Evolutionary conservation across 805 yeast species (phyloP).

Genomic region (Teunomyces barrocoloradensis): DNA sequence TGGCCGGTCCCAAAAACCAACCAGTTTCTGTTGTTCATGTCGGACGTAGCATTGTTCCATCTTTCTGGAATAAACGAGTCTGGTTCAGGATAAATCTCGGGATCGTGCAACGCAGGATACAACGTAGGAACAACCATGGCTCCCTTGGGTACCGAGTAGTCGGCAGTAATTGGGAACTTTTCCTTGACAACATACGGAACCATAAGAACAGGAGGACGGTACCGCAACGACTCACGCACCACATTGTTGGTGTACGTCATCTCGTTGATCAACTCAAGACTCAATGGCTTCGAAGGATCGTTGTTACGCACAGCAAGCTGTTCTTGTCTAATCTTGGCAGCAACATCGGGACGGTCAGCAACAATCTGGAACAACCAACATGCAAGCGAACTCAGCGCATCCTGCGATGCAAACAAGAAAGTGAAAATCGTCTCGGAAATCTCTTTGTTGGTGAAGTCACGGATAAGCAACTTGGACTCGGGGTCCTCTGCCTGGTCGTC

Average conservation of each 20-base stretch:
- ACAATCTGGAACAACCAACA: slow-evolving; percentile 98
- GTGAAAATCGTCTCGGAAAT: slow-evolving; percentile 97
- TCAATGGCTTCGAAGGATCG: slow-evolving; percentile 61
- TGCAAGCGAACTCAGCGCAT: slow-evolving; percentile 94
- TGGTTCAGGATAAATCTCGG: slow-evolving; percentile 93
- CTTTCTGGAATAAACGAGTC: slow-evolving; percentile 95
- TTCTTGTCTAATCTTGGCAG: slow-evolving; percentile 84
- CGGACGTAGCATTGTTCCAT: slow-evolving; percentile 84
- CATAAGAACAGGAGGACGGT: slow-evolving; percentile 97
- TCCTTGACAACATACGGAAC: slow-evolving; percentile 94
- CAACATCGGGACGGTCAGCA: slow-evolving; percentile 93
- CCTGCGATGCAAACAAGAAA: slow-evolving; percentile 95
- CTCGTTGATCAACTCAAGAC: slow-evolving; percentile 71
- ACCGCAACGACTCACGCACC: slow-evolving; percentile 87
- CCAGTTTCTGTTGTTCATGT: slow-evolving; percentile 84
- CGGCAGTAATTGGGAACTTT: slow-evolving; percentile 75
- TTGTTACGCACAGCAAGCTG: slow-evolving; percentile 80
- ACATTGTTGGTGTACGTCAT: slow-evolving; percentile 90
- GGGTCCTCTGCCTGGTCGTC: slow-evolving; percentile 46
- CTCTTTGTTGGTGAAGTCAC: slow-evolving; percentile 86
- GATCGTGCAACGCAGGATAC: slow-evolving; percentile 96
- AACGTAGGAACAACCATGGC: slow-evolving; percentile 95
- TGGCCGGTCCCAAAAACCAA: slow-evolving; percentile 97
- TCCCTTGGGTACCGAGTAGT: slow-evolving; percentile 93
- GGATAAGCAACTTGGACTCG: slow-evolving; percentile 58